These are phyloP conservation scores for Ceratocystis cubensis DNA, from an alignment of 2,329 filamentous ascomycete genomes.

Conservation along the genomic window DNA sequence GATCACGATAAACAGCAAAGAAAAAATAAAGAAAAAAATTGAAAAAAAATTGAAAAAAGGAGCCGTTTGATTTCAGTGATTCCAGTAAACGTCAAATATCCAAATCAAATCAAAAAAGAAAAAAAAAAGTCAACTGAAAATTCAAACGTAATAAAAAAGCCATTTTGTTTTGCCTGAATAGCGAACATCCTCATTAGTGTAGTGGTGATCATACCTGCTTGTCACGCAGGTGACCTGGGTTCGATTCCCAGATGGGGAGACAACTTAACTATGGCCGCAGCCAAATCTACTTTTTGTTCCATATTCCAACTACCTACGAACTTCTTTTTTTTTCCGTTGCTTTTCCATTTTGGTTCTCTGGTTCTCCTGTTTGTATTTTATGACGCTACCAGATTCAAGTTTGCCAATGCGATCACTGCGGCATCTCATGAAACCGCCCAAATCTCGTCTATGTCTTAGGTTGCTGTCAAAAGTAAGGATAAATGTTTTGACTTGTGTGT, in stretches of 20 bases:
- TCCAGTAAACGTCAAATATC: no score
- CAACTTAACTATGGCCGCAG: accelerated
- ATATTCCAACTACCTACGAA: background rate
- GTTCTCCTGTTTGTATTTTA: background rate
- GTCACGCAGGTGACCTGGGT: conserved; percentile 22
- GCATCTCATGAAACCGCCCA: background rate
- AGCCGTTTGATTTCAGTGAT: no score
- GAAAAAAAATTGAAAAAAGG: no score
- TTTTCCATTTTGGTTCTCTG: background rate
- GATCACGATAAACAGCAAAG: no score
- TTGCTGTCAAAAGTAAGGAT: background rate
- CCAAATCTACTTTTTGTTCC: background rate
- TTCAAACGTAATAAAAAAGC: background rate
- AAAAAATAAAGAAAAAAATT: no score
- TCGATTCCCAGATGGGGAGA: conserved; percentile 22
- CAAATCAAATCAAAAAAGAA: no score
- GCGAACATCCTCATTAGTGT: conserved; percentile 18
- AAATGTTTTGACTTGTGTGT: background rate
- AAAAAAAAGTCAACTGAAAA: no score
- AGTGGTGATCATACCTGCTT: conserved; percentile 21
- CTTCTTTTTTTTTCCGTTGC: background rate
- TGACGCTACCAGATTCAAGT: background rate
- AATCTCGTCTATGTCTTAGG: conserved; percentile 3
- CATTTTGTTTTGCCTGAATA: background rate
- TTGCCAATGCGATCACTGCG: background rate